These are phyloP conservation scores for Podosphaera xanthii DNA, from an alignment of 2,329 filamentous ascomycete genomes.

Conservation along the genomic window DNA sequence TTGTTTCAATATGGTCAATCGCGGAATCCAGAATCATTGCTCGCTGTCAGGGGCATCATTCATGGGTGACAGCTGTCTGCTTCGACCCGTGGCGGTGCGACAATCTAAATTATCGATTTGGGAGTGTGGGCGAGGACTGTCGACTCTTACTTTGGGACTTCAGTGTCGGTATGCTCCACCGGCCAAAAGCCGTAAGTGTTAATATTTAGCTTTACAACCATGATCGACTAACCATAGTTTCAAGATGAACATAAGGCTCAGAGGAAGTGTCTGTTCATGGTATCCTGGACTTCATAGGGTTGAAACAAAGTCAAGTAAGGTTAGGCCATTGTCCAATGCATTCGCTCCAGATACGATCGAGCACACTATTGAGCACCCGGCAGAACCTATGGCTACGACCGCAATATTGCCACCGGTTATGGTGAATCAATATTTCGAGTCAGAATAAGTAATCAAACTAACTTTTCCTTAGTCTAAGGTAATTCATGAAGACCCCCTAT, in stretches of 20 bases:
- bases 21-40: constrained; percentile 67
- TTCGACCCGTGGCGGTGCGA: constrained; percentile 97
- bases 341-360: constrained; percentile 31
- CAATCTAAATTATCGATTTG: constrained; percentile 83
- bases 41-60: constrained; percentile 82
- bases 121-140: constrained; percentile 86
- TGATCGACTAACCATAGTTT: neutral
- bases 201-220: neutral
- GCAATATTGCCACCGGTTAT: constrained; percentile 79
- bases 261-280: constrained; percentile 26
- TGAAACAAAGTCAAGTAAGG: constrained; percentile 33
- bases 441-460: constrained; percentile 7
- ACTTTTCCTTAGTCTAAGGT: constrained; percentile 40
- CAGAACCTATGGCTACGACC: constrained; percentile 65
- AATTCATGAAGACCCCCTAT: constrained; percentile 67
- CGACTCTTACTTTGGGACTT: constrained; percentile 90
- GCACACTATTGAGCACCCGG: constrained; percentile 46
- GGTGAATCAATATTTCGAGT: constrained; percentile 24
- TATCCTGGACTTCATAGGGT: constrained; percentile 27
- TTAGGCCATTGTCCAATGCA: constrained; percentile 49
- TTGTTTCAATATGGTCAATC: constrained; percentile 89
- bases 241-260: constrained; percentile 31
- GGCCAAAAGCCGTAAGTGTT: constrained; percentile 55
- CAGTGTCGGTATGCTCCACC: constrained; percentile 83
- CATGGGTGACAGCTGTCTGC: constrained; percentile 80